Percentiles rank a stretch among this genome's conserved stretches.
Evolutionary conservation across 768 basidiomycete species (phyloP).

Genomic region (Suillus alpinus): DNA sequence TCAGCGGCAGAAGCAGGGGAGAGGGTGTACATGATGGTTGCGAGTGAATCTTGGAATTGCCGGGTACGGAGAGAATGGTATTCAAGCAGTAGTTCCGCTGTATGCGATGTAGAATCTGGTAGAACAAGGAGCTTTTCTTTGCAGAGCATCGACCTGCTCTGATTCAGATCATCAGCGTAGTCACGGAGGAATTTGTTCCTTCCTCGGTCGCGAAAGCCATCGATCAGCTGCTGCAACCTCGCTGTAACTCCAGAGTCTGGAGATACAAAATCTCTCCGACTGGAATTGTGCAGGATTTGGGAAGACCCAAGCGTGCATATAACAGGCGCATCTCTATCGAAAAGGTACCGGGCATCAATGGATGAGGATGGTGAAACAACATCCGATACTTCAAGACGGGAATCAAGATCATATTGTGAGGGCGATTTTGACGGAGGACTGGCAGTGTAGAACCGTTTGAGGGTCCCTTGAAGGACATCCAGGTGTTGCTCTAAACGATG

Average conservation of each 20-base stretch:
- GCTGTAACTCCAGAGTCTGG: neutral
- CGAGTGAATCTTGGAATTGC: neutral
- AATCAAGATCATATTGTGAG: slow-evolving; percentile 9
- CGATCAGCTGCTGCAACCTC: slow-evolving; percentile 9
- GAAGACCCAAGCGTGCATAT: neutral
- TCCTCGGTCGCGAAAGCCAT: neutral
- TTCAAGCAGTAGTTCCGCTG: neutral
- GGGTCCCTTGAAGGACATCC: slow-evolving; percentile 6
- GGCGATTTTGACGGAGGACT: neutral
- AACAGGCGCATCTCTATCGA: slow-evolving; percentile 6
- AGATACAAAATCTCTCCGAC: neutral
- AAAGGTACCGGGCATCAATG: neutral
- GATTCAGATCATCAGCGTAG: slow-evolving; percentile 12
- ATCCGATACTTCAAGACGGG: neutral
- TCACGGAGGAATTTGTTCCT: slow-evolving; percentile 9
- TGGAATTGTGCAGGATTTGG: neutral
- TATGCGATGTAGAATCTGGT: neutral
- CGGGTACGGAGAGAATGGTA: slow-evolving; percentile 12
- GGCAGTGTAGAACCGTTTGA: neutral
- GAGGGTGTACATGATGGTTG: slow-evolving; percentile 6
- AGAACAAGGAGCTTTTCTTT: neutral
- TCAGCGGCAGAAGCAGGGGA: slow-evolving; percentile 18
- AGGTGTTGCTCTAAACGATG: slow-evolving; percentile 15
- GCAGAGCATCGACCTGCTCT: slow-evolving; percentile 13
- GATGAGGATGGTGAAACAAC: neutral